Evolutionary conservation across 75 land plant genomes (phyloP), one percentile per base, ranked within the genome.

Genomic region (Selaginella tamariscina): DNA sequence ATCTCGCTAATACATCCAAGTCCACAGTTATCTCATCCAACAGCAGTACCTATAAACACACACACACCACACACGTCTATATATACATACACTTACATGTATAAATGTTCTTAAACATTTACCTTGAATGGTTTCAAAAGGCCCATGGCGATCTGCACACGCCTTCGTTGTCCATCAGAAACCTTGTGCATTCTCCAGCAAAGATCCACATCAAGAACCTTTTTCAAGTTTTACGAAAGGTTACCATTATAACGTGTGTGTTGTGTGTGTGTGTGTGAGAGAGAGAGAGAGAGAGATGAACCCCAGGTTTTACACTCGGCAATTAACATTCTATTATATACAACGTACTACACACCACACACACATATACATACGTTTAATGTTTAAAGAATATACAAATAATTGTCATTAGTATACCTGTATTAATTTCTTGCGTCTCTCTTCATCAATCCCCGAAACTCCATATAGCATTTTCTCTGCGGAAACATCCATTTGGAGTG

Each of bases 11-110:
- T 20, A 94, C 96, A 79, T 94, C 98, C 1, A 94, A 79, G 71
- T 94, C 98, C 56, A 94, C 96, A 2, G 96, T 94, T n/a, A 94
- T 94, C 82, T 94, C 98, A 77, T 94, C 98, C 54, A 94, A 80
- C 31, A 94, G 81, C 56, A 94, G 85, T 56, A 94, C 96, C 98
- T 94, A 72, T 55, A 30, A 30, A 29, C 8, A 28, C 21, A 65
- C 24, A 1, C 1, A 56, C 55, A 69, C 55, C 1, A 29, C 32
- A 32, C 32, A 1, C n/a, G n/a, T n/a, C n/a, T n/a, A n/a, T n/a
- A n/a, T n/a, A n/a, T n/a, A n/a, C n/a, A n/a, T n/a, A n/a, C n/a
- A n/a, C n/a, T n/a, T n/a, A 44, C 30, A 29, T 18, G 26, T 5
- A 30, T 29, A 29, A 0, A 65, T 26, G 22, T 67, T 68, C 31